These are phyloP conservation scores for Alternaria atra DNA, from an alignment of 2,329 filamentous ascomycete genomes.

Conservation along the genomic window DNA sequence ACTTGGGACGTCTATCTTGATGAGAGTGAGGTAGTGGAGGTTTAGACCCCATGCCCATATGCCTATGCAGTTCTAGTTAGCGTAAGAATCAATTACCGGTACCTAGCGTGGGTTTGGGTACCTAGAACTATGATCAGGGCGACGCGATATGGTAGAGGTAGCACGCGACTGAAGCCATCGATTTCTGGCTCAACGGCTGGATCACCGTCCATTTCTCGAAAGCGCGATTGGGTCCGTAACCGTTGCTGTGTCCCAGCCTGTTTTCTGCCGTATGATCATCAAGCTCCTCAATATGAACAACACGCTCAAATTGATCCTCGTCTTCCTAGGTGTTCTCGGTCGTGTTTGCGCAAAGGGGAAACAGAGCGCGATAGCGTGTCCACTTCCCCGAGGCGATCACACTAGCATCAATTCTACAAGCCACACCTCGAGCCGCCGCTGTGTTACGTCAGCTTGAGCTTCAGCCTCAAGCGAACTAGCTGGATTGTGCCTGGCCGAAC, in stretches of 20 bases:
- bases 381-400: constrained; percentile 37
- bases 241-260: constrained; percentile 33
- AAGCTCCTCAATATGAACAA: constrained; percentile 7
- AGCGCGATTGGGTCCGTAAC: constrained; percentile 29
- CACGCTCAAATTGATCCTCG: constrained; percentile 16
- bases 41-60: constrained; percentile 96
- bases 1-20: constrained; percentile 85
- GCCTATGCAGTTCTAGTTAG: constrained; percentile 60
- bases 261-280: constrained; percentile 29
- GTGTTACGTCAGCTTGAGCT: constrained; percentile 26
- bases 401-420: constrained; percentile 15
- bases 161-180: constrained; percentile 85
- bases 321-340: constrained; percentile 1
- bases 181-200: constrained; percentile 72
- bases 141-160: constrained; percentile 90
- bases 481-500: constrained; percentile 2
- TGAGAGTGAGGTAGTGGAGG: constrained; percentile 81
- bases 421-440: background rate
- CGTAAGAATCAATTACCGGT: background rate
- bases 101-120: constrained; percentile 53
- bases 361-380: constrained; percentile 37
- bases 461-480: constrained; percentile 31
- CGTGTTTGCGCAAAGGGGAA: constrained; percentile 29
- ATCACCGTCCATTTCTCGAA: constrained; percentile 72
- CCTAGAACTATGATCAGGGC: constrained; percentile 86